These are phyloP conservation scores for Alternaria hordeiaustralica DNA, from an alignment of 2,329 filamentous ascomycete genomes.

Conservation along the genomic window DNA sequence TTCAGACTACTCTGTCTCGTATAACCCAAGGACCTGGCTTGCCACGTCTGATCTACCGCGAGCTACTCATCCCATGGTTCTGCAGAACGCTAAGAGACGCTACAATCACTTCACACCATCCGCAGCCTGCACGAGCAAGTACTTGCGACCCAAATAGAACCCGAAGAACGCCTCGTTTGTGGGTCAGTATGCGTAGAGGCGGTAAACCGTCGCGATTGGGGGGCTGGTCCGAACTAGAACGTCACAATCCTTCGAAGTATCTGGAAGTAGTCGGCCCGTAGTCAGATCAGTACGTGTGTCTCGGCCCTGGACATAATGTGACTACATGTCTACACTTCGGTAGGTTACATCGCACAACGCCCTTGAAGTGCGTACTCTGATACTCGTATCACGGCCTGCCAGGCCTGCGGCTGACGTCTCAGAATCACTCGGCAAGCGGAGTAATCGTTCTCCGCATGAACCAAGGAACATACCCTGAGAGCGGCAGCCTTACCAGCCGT, in stretches of 20 bases:
- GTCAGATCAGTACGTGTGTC: background rate
- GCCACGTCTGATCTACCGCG: background rate
- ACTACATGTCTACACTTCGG: background rate
- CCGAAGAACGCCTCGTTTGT: background rate
- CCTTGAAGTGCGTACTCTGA: background rate
- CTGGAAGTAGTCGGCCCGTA: background rate
- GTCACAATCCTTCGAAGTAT: background rate
- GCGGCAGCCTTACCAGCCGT: background rate
- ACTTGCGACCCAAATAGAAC: background rate
- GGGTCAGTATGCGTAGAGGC: background rate
- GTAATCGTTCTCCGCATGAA: background rate
- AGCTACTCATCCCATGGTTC: background rate
- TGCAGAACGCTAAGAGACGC: background rate
- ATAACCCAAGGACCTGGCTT: conserved; percentile 9
- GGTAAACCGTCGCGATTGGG: background rate
- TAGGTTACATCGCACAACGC: background rate
- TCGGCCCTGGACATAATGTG: background rate
- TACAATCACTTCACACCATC: background rate
- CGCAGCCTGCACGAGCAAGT: background rate
- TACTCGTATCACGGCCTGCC: background rate
- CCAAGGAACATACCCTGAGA: background rate
- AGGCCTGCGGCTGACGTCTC: background rate
- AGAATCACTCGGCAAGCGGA: background rate
- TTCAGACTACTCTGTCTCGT: background rate
- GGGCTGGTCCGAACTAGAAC: background rate